Percentiles rank a stretch among this genome's conserved stretches.
Evolutionary conservation across 208 protist species (phyloP).

Genomic region (Acanthamoeba sp.): DNA sequence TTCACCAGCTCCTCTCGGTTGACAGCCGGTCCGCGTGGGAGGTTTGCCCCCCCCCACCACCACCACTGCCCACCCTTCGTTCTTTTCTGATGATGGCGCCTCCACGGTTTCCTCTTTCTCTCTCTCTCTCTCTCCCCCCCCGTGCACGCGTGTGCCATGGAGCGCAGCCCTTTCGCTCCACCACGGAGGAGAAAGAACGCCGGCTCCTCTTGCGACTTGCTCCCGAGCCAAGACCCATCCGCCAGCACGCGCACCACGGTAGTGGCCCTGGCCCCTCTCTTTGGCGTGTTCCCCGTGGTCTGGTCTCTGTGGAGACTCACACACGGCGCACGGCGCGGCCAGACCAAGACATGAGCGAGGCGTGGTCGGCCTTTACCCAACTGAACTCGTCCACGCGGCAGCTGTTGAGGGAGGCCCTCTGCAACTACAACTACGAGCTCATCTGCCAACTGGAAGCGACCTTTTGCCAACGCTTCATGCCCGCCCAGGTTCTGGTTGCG

Average conservation of each 20-base stretch:
- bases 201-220: neutral
- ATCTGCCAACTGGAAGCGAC: neutral
- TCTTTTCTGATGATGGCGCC: too few relatives aligned
- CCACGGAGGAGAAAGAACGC: slow-evolving; percentile 14
- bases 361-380: neutral
- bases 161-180: neutral
- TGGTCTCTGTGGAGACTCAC: neutral
- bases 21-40: neutral
- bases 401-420: neutral
- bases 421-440: slow-evolving; percentile 13
- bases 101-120: too few relatives aligned
- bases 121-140: neutral
- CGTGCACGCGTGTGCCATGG: neutral
- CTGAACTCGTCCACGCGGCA: neutral
- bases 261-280: neutral
- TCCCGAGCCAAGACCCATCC: neutral
- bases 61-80: neutral
- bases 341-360: neutral
- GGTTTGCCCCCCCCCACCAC: neutral
- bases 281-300: too few relatives aligned
- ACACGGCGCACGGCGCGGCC: neutral
- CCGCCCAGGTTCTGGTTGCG: neutral
- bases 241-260: neutral
- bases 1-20: neutral
- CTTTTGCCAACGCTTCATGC: neutral